phyloP scores from a whole-genome alignment of 2,329 filamentous ascomycete species.

The Colletotrichum viniferum region DNA sequence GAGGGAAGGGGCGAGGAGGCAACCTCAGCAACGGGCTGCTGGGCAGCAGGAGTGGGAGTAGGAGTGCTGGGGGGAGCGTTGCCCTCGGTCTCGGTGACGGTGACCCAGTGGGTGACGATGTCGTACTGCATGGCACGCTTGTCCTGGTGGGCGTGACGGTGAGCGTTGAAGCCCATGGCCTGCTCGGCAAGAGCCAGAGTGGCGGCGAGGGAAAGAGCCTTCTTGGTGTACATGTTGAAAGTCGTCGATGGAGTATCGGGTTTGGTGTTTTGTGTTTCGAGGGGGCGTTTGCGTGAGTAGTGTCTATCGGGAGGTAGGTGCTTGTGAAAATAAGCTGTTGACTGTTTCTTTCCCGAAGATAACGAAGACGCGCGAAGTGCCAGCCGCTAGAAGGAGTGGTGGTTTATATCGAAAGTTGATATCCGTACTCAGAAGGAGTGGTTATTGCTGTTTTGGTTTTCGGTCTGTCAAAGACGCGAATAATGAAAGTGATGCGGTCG shows the following conservation, averaged over 20 bases:
- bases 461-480: constrained; percentile 60
- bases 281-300: constrained; percentile 5
- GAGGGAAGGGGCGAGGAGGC: background rate
- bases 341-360: background rate
- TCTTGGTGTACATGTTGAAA: constrained; percentile 47
- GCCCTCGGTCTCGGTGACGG: constrained; percentile 44
- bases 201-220: constrained; percentile 42
- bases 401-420: background rate
- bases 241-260: constrained; percentile 17
- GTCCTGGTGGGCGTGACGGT: constrained; percentile 44
- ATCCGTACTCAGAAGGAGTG: constrained; percentile 17
- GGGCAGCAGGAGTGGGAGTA: background rate
- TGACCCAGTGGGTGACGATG: constrained; percentile 41
- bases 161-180: constrained; percentile 45
- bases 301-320: background rate
- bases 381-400: constrained; percentile 18
- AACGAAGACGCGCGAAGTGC: background rate
- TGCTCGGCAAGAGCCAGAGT: constrained; percentile 49
- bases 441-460: background rate
- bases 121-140: constrained; percentile 39
- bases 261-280: background rate
- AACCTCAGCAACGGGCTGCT: background rate
- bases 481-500: constrained; percentile 41
- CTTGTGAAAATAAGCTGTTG: constrained; percentile 2
- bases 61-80: constrained; percentile 20